Percentiles rank a stretch among this genome's conserved stretches.
Conservation (phyloP, 2,329 filamentous ascomycete species). For the Aspergillus pseudoterreus region DNA sequence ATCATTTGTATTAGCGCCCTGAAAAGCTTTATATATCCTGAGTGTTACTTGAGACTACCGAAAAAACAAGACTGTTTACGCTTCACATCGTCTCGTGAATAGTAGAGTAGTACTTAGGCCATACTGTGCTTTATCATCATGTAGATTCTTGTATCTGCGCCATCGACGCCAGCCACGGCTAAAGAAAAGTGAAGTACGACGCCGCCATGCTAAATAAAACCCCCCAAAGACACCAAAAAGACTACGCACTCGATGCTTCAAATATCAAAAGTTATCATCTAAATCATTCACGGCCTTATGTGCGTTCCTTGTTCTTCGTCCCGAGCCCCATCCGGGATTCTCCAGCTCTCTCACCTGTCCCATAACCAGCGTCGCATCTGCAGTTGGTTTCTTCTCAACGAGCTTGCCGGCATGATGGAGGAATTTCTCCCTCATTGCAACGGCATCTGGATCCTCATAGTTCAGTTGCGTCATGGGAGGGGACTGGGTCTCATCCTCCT, state of each 20-base stretch:
- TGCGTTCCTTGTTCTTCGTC: conserved; percentile 33
- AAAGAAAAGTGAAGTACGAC: background rate
- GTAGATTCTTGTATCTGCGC: too few species aligned
- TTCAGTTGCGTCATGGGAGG: conserved; percentile 46
- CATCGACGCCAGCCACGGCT: too few species aligned
- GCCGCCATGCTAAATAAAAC: conserved; percentile 1
- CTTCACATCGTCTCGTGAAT: too few species aligned
- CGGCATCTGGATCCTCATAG: conserved; percentile 50
- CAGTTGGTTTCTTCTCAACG: conserved; percentile 27
- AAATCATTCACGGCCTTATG: conserved; percentile 18
- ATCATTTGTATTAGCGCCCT: background rate
- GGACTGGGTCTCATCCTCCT: conserved; percentile 31
- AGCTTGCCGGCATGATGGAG: conserved; percentile 45
- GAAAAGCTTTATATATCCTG: background rate
- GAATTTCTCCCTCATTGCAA: conserved; percentile 54
- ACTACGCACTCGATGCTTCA: background rate
- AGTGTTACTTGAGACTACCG: too few species aligned
- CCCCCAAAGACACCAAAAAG: background rate
- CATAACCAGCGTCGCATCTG: conserved; percentile 17
- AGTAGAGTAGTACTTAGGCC: too few species aligned
- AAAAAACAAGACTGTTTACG: too few species aligned
- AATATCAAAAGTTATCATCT: conserved; percentile 5
- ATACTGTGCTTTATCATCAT: too few species aligned
- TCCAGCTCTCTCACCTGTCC: conserved; percentile 33
- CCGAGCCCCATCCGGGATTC: conserved; percentile 30